Conservation (phyloP, 495 filamentous ascomycete species). For the Hypoxylon rickii region DNA sequence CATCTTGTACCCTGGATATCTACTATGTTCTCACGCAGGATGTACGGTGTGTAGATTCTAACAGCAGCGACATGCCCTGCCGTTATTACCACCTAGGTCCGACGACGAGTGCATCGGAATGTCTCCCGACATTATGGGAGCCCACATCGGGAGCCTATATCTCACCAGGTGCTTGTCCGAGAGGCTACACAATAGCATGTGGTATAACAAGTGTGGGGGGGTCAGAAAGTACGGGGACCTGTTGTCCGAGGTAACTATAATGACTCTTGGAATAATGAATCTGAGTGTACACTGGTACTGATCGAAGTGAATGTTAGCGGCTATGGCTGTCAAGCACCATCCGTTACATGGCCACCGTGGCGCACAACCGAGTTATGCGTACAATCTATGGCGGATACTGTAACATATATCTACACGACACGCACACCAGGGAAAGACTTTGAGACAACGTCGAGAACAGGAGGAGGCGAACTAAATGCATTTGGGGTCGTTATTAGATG, state of each 20-base stretch:
- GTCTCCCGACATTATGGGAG: constrained; percentile 7
- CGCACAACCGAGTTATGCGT: constrained; percentile 1
- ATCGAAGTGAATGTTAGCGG: background rate
- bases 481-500: constrained; percentile 7
- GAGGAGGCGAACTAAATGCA: background rate
- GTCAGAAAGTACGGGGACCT: constrained; percentile 6
- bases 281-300: no score
- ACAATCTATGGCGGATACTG: background rate
- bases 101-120: constrained; percentile 6
- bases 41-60: background rate
- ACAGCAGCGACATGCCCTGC: background rate
- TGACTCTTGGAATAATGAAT: no score
- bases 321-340: background rate
- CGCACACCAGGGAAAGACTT: background rate
- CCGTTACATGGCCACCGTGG: background rate
- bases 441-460: background rate
- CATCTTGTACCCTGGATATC: constrained; percentile 8
- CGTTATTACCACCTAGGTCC: constrained; percentile 8
- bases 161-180: background rate
- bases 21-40: constrained; percentile 2
- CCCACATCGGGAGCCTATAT: constrained; percentile 1
- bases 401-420: constrained; percentile 6
- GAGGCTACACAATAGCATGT: constrained; percentile 8
- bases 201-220: background rate
- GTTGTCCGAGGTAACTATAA: constrained; percentile 8